Conservation (phyloP, 192 early-diverging fungal species). For the Coemansia umbellata region DNA sequence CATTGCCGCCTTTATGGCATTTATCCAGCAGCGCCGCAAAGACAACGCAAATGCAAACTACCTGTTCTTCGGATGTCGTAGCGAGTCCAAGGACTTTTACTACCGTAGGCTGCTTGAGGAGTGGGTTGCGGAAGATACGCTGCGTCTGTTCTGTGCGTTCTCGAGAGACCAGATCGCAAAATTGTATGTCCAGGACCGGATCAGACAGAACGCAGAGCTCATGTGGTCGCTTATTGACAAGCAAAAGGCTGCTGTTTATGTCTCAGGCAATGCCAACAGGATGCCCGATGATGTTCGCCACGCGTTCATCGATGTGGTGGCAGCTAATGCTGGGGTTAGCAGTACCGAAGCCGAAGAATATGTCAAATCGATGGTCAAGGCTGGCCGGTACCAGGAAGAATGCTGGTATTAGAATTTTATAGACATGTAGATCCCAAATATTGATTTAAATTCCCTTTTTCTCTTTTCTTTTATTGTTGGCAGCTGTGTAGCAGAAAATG, state of each 20-base stretch:
- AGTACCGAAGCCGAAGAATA: background rate
- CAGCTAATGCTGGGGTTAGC: background rate
- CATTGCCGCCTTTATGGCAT: constrained; percentile 86
- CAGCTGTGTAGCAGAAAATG: background rate
- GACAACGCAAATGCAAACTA: constrained; percentile 54
- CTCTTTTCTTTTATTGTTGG: too few relatives aligned
- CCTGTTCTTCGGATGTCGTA: constrained; percentile 84
- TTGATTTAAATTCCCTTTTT: too few relatives aligned
- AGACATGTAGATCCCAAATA: background rate
- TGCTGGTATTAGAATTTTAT: constrained; percentile 59
- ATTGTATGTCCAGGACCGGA: constrained; percentile 38
- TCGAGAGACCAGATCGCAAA: constrained; percentile 70
- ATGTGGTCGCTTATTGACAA: constrained; percentile 65
- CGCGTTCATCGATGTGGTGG: constrained; percentile 25
- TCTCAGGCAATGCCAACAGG: constrained; percentile 64
- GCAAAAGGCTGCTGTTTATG: constrained; percentile 56
- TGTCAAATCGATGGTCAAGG: constrained; percentile 55
- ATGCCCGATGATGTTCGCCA: constrained; percentile 41
- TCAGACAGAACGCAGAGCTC: constrained; percentile 21
- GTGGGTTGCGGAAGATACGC: constrained; percentile 42
- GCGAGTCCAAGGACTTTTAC: constrained; percentile 66
- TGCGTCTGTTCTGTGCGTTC: constrained; percentile 73
- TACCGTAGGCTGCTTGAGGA: constrained; percentile 65
- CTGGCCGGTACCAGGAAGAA: constrained; percentile 77
- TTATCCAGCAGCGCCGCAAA: constrained; percentile 58